Evolutionary conservation across 495 filamentous ascomycete species (phyloP).

Genomic region (Trichodelitschia bisporula): DNA sequence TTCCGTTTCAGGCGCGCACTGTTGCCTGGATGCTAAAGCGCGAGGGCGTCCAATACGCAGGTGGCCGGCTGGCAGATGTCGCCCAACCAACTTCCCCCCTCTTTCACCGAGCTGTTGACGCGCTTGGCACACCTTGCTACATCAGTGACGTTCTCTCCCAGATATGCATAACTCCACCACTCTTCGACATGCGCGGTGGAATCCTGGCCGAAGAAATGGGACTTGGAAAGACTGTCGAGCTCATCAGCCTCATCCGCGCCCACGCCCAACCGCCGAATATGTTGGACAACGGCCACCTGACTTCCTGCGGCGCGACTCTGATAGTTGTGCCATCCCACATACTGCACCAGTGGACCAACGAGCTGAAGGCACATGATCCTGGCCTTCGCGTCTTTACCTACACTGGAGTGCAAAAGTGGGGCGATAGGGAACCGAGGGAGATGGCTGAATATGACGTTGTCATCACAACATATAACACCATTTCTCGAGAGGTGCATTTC

Average conservation of each 20-base stretch:
- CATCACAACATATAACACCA: constrained; percentile 62
- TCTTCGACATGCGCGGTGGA: constrained; percentile 23
- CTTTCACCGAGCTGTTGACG: too few species aligned
- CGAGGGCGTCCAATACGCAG: constrained; percentile 24
- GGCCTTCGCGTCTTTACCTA: constrained; percentile 24
- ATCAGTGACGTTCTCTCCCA: constrained; percentile 41
- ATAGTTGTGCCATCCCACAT: constrained; percentile 73
- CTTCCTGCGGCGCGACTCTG: constrained; percentile 38
- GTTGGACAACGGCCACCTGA: too few species aligned
- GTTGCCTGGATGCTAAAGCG: constrained; percentile 40
- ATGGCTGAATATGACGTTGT: constrained; percentile 45
- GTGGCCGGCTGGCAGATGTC: not conserved
- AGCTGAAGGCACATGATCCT: constrained; percentile 46
- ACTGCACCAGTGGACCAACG: constrained; percentile 65
- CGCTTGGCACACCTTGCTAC: constrained; percentile 25
- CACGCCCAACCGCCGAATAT: constrained; percentile 18
- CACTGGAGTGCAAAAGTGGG: constrained; percentile 11
- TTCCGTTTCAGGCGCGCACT: constrained; percentile 50
- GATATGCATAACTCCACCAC: too few species aligned
- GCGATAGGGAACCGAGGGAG: constrained; percentile 8
- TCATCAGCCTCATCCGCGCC: constrained; percentile 49
- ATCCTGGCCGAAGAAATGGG: constrained; percentile 93
- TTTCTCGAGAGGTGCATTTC: constrained; percentile 56
- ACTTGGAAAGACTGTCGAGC: constrained; percentile 80
- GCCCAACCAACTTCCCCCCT: too few species aligned